Base-by-base conservation (phyloP, 345 rosid genomes). In the Eucalyptus regnans region DNA sequence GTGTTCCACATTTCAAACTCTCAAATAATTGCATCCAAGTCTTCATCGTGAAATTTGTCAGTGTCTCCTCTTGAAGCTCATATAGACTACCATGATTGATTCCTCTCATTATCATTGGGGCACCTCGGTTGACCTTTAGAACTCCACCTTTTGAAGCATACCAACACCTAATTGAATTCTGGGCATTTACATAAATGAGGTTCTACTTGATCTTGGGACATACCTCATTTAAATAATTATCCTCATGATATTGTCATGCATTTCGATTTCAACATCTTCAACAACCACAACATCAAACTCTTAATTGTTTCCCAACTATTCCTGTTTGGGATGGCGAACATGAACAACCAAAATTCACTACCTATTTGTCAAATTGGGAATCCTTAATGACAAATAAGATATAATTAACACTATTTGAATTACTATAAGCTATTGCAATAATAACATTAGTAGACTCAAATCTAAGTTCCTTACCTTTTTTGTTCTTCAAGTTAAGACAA, bases 391-490 rank as follows among this genome's bases (percentile, higher is more conserved):
- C 2, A n/a, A 33, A 64, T 7, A 64, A 64, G 37, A 54, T 20
- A 20, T 54, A 22, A 54, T 54, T 25, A 54, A 54, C 7, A 95
- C 79, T 94, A 91, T 7, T 95, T 14, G 18, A 64, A 64, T n/a
- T 64, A 64, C 9, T n/a, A n/a, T 64, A 4, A 14, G 18, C 76
- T 64, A n/a, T 64, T n/a, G 76, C 76, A 64, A 64, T 64, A 64
- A 64, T 64, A 64, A 64, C 95, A 50, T 92, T 93, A 60, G 94
- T 95, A 0, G 94, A 95, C 90, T 95, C 58, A 9, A 94, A 94
- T 79, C 89, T 90, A 22, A 89, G 76, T 64, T 64, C 76, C 76
- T n/a, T n/a, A n/a, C 37, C 76, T 7, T 64, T 64, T 7, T 14
- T n/a, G 89, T n/a, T n/a, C 51, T 64, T 64, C 3, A 64, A 15